Percentiles rank a stretch among this genome's conserved stretches.
Evolutionary conservation across 2,329 filamentous ascomycete species (phyloP).

Genomic region (Cladophialophora bantiana): DNA sequence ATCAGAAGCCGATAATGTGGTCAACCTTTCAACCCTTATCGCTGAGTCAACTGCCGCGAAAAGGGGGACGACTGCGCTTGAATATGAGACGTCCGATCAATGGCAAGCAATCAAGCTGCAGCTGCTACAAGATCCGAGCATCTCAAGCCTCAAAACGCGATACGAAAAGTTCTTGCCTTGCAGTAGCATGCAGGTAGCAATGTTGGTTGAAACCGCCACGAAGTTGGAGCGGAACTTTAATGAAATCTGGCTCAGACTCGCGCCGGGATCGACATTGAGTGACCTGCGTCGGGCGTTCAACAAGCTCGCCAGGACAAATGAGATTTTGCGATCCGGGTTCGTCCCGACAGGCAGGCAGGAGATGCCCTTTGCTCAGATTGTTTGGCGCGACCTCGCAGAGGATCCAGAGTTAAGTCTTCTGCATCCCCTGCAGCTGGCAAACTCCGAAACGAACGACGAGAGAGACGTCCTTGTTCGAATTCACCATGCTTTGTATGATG

Average conservation of each 20-base stretch:
- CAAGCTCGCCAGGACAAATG: slow-evolving; percentile 62
- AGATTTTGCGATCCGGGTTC: slow-evolving; percentile 79
- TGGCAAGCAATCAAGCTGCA: slow-evolving; percentile 26
- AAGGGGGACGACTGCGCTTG: neutral
- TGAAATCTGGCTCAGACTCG: slow-evolving; percentile 71
- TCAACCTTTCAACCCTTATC: slow-evolving; percentile 28
- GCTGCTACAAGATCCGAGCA: neutral
- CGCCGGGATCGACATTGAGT: slow-evolving; percentile 45
- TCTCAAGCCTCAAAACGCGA: slow-evolving; percentile 17
- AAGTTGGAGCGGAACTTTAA: slow-evolving; percentile 75
- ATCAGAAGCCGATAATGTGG: slow-evolving; percentile 62
- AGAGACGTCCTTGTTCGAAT: slow-evolving; percentile 61
- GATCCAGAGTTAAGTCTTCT: slow-evolving; percentile 52
- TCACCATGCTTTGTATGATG: slow-evolving; percentile 88
- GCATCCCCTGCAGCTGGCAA: slow-evolving; percentile 63
- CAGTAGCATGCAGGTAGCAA: slow-evolving; percentile 76
- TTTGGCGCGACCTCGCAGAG: slow-evolving; percentile 63
- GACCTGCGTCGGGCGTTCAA: slow-evolving; percentile 60
- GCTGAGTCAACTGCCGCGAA: neutral
- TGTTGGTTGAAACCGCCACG: slow-evolving; percentile 76
- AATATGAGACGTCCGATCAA: slow-evolving; percentile 18
- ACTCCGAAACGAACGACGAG: slow-evolving; percentile 20
- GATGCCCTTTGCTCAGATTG: slow-evolving; percentile 65
- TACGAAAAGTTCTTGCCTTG: slow-evolving; percentile 62
- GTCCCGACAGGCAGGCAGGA: slow-evolving; percentile 53